These are phyloP conservation scores for Chlamydomonas sphaeroides DNA, from an alignment of 139 green algal genomes.

Conservation along the genomic window DNA sequence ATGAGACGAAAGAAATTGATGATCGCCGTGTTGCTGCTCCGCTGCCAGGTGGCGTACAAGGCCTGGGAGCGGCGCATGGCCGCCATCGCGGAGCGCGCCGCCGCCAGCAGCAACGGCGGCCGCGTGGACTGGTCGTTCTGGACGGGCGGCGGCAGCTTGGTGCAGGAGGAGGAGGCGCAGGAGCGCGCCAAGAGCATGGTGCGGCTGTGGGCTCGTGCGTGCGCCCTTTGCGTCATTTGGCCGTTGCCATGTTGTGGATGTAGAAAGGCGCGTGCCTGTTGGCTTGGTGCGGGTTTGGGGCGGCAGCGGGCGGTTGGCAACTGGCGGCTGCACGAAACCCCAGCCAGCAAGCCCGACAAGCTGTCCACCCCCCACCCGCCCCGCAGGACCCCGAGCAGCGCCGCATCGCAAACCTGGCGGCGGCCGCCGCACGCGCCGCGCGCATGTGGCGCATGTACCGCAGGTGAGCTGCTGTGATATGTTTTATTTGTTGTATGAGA, in stretches of 20 bases:
- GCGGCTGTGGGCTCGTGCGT: not conserved
- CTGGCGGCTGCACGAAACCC: too few relatives aligned
- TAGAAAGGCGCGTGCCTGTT: too few relatives aligned
- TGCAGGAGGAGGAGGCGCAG: conserved; percentile 35
- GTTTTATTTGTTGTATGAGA: too few relatives aligned
- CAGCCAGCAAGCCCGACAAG: not conserved
- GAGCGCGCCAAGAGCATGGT: conserved; percentile 8
- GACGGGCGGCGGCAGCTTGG: conserved; percentile 9
- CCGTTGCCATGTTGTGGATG: too few relatives aligned
- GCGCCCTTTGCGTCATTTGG: not conserved
- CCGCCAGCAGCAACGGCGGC: not conserved
- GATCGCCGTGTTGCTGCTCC: too few relatives aligned
- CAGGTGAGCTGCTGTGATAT: not conserved
- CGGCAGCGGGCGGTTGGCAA: not conserved
- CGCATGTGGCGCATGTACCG: conserved; percentile 42
- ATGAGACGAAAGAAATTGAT: too few relatives aligned
- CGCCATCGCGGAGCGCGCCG: conserved; percentile 5
- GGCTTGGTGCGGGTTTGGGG: too few relatives aligned
- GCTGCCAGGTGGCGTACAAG: conserved; percentile 44
- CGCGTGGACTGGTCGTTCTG: conserved; percentile 35
- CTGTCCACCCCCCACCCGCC: not conserved
- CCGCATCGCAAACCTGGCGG: conserved; percentile 36
- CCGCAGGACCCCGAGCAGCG: conserved; percentile 35
- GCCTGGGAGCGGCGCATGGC: conserved; percentile 44
- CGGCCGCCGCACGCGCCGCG: conserved; percentile 27